phyloP scores from a whole-genome alignment of 2,329 filamentous ascomycete genomes.

The Trichoderma semiorbis region DNA sequence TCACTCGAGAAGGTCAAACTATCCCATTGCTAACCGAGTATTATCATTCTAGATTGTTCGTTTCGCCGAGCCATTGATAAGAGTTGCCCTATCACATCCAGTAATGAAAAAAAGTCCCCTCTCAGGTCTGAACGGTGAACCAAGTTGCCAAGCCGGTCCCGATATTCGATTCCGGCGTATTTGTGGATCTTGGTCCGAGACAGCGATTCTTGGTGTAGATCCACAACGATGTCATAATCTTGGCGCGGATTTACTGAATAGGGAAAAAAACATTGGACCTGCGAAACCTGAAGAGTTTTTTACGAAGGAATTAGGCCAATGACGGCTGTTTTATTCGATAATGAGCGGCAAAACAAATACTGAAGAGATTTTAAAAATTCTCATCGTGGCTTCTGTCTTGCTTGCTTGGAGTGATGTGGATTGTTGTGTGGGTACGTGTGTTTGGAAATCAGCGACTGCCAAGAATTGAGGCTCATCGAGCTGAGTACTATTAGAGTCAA shows the following conservation, averaged over 20 bases:
- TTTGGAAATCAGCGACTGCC: background rate
- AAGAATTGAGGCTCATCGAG: background rate
- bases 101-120: background rate
- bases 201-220: background rate
- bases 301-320: background rate
- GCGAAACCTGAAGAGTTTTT: background rate
- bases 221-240: constrained; percentile 11
- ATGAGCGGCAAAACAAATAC: background rate
- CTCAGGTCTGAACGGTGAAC: background rate
- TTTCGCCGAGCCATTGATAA: background rate
- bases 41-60: background rate
- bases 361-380: background rate
- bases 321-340: background rate
- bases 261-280: background rate
- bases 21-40: background rate
- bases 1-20: background rate
- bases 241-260: background rate
- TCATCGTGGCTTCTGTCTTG: background rate
- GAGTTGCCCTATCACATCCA: background rate
- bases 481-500: background rate
- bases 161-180: background rate
- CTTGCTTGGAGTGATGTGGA: background rate
- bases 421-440: background rate
- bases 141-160: background rate
- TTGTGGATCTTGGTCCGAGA: constrained; percentile 8